These are phyloP conservation scores for Xylariaceae sp. DNA, from an alignment of 2,329 filamentous ascomycete genomes.

Conservation along the genomic window DNA sequence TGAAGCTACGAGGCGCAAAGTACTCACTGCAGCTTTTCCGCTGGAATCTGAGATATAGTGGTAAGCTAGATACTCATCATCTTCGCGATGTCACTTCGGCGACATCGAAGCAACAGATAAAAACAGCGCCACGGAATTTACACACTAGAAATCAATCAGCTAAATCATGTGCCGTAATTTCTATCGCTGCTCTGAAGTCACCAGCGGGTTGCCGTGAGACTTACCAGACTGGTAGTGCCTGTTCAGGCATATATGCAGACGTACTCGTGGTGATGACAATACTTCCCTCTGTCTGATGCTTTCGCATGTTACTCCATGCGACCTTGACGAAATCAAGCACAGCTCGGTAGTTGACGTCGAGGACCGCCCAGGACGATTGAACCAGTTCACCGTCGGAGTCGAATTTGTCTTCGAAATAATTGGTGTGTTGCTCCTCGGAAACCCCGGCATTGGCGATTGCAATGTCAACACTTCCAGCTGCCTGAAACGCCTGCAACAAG, in stretches of 20 bases:
- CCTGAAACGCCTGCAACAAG: conserved; percentile 24
- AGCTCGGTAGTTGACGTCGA: conserved; percentile 35
- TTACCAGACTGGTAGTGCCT: conserved; percentile 29
- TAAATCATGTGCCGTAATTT: too few species aligned
- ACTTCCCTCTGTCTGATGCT: conserved; percentile 25
- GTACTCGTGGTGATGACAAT: conserved; percentile 39
- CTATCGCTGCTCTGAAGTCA: too few species aligned
- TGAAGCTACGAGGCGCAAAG: too few species aligned
- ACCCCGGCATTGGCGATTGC: conserved; percentile 37
- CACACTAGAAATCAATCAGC: too few species aligned
- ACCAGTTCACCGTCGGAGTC: conserved; percentile 25
- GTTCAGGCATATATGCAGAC: conserved; percentile 37
- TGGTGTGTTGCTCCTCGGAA: conserved; percentile 19
- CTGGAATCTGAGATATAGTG: too few species aligned
- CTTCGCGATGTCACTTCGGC: too few species aligned
- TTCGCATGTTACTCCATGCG: conserved; percentile 24
- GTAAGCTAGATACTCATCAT: too few species aligned
- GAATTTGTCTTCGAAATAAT: conserved; percentile 31
- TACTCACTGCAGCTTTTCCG: too few species aligned
- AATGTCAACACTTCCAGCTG: conserved; percentile 28
- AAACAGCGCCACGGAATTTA: too few species aligned
- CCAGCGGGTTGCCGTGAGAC: too few species aligned
- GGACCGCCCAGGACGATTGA: conserved; percentile 24
- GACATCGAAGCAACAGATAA: too few species aligned
- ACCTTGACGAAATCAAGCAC: conserved; percentile 35